phyloP scores from a whole-genome alignment of 345 rosid species.

The Cardamine chenopodiifolia region DNA sequence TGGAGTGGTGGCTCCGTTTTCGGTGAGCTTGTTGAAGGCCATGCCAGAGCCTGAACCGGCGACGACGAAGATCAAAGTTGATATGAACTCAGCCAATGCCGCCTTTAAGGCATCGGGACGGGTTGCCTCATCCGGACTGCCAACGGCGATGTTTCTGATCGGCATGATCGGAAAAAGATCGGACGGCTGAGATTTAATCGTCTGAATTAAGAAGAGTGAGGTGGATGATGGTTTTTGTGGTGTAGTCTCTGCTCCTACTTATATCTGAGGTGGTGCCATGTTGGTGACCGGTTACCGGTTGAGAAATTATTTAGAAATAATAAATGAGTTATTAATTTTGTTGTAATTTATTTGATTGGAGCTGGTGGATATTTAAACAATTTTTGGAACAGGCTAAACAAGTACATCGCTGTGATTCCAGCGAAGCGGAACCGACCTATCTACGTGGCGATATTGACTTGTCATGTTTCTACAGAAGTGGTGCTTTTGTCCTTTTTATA shows the following conservation, averaged over 20 bases:
- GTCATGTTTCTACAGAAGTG: constrained; percentile 35
- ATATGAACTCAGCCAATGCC: constrained; percentile 88
- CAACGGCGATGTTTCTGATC: constrained; percentile 80
- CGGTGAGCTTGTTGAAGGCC: constrained; percentile 87
- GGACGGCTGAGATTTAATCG: constrained; percentile 31
- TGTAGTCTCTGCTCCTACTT: constrained; percentile 27
- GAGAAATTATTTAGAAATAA: not conserved
- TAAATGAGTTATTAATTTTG: not conserved
- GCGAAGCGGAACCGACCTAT: constrained; percentile 39
- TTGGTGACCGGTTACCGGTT: constrained; percentile 31
- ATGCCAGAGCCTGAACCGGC: constrained; percentile 94
- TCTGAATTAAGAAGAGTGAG: constrained; percentile 12
- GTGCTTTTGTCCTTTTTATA: constrained; percentile 28
- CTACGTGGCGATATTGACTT: constrained; percentile 45
- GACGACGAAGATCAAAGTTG: constrained; percentile 79
- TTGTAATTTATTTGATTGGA: constrained; percentile 27
- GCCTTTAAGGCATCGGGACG: constrained; percentile 74
- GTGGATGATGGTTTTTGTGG: constrained; percentile 14
- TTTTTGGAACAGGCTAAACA: constrained; percentile 31
- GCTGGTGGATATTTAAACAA: constrained; percentile 27
- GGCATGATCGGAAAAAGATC: constrained; percentile 57
- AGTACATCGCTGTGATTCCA: constrained; percentile 33
- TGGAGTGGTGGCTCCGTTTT: constrained; percentile 68
- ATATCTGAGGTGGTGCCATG: constrained; percentile 37
- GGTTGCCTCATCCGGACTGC: constrained; percentile 64